These are phyloP conservation scores for Salicornia ramosissima DNA, from an alignment of 148 eudicot species.

Conservation along the genomic window DNA sequence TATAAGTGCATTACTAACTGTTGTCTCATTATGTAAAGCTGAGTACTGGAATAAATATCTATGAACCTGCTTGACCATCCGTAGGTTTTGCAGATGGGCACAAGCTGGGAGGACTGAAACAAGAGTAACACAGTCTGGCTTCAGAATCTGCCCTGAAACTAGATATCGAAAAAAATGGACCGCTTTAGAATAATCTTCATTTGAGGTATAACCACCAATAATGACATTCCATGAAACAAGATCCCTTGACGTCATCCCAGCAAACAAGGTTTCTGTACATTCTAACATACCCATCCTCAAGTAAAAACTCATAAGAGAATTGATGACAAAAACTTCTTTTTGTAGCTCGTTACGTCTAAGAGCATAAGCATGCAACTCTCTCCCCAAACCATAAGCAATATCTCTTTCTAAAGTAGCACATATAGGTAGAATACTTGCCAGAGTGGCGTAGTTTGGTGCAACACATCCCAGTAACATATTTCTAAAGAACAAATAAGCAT, in stretches of 20 bases:
- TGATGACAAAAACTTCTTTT: slow-evolving; percentile 34
- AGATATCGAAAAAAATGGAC: slow-evolving; percentile 43
- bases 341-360: slow-evolving; percentile 35
- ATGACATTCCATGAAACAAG: slow-evolving; percentile 70
- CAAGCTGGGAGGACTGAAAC: slow-evolving; percentile 62
- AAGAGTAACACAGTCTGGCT: slow-evolving; percentile 48
- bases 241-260: slow-evolving; percentile 45
- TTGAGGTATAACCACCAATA: slow-evolving; percentile 57
- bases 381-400: slow-evolving; percentile 24
- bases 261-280: slow-evolving; percentile 44
- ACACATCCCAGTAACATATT: slow-evolving; percentile 41
- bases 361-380: slow-evolving; percentile 33
- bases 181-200: slow-evolving; percentile 44
- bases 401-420: slow-evolving; percentile 39
- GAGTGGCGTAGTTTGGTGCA: slow-evolving; percentile 58
- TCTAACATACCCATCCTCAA: slow-evolving; percentile 36
- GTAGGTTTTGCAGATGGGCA: slow-evolving; percentile 36
- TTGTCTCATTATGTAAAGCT: slow-evolving; percentile 31
- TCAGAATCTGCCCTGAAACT: slow-evolving; percentile 20
- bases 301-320: slow-evolving; percentile 67
- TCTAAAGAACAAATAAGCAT: slow-evolving; percentile 47
- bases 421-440: slow-evolving; percentile 54
- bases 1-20: slow-evolving; percentile 54
- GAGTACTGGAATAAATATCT: slow-evolving; percentile 42
- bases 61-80: slow-evolving; percentile 57